Base-by-base conservation (phyloP, 2,329 filamentous ascomycete species). In the Neopestalotiopsis sp. region DNA sequence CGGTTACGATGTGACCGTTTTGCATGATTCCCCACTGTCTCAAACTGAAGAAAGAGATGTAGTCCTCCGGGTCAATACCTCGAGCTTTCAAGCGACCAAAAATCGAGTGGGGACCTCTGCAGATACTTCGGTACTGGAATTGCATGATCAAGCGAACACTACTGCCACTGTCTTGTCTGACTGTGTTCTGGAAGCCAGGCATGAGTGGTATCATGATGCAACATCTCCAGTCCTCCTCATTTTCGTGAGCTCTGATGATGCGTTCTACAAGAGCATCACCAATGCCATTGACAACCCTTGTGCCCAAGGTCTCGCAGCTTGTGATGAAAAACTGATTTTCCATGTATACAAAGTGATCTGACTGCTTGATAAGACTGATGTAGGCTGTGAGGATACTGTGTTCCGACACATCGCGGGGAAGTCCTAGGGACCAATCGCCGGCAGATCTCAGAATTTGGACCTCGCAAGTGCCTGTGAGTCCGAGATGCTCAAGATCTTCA, bases 281-380 rank as follows among this genome's bases (percentile, higher is more conserved):
- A 73, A 99, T 98, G 72, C 91, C 90, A 80, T 99, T 99, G 78
- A 94, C 89, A 71, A 99, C 96, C 77, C 91, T 94, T 13, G 92
- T 93, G 66, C 92, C 93, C 74, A 97, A 90, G 4, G 95, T 94
- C 76, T 96, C 92, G 65, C 93, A 96, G 73, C 94, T 97, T 45
- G 94, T 97, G 79, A 99, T 93, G 83, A 97, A 99, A 82, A 98
- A 99, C 77, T 99, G 96, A 78, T 99, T 99, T 79, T 99, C 96
- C 73, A 98, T 97, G 81, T 99, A 98, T 65, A 98, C 94, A 76
- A 98, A 97, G 79, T 98, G 96, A 62, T 99, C 94, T 1, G 94
- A 98, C 72, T 95, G 92, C 72, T 96, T 92, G 74, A 99, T 99
- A 84, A 97, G 90, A 78, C 97, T 96, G 73, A 97, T 88, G 77